Evolutionary conservation across 176 grass and related monocot genomes (phyloP), one percentile per base, ranked within the genome.

Genomic region (Dendrocalamus sinicus): DNA sequence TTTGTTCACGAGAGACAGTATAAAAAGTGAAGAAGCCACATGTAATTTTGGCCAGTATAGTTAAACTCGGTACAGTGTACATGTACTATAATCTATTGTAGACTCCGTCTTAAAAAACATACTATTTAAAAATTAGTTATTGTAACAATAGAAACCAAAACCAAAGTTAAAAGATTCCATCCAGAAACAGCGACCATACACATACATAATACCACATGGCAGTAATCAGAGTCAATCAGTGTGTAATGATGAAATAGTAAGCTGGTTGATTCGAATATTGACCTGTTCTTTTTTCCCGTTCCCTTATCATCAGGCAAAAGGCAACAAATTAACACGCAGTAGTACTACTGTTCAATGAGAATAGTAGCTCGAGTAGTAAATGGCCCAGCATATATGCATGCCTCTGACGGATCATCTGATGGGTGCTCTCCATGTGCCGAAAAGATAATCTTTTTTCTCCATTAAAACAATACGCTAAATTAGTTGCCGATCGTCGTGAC

Each of bases 401-500:
- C 30, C 30, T 32, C 30, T 24, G 23, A 55, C 17, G 6, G 53
- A 39, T 73, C 44, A 63, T 45, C 62, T 8, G 58, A 75, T 67
- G 79, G 73, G 73, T 19, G 43, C 77, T 59, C 23, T 79, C 78
- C 85, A 67, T 81, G 84, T 70, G 79, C 78, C 80, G 23, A 77
- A 91, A 88, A 62, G 22, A 57, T 35, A 46, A 46, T 55, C 3
- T 66, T 2, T 22, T 13, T 30, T 57, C 46, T 80, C 54, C 44
- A 32, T 11, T 45, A 84, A 87, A 84, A 90, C 77, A 71, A 68
- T 55, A 4, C 22, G 69, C 71, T 72, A 28, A 81, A 68, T 45
- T 82, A 69, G 41, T 32, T 12, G 48, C 77, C 66, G 67, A 78
- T 53, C 74, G 39, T 22, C 13, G 4, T 23, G 70, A 86, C 67